Base-by-base conservation (phyloP, 2,329 filamentous ascomycete genomes). In the Penicillium corylophilum region DNA sequence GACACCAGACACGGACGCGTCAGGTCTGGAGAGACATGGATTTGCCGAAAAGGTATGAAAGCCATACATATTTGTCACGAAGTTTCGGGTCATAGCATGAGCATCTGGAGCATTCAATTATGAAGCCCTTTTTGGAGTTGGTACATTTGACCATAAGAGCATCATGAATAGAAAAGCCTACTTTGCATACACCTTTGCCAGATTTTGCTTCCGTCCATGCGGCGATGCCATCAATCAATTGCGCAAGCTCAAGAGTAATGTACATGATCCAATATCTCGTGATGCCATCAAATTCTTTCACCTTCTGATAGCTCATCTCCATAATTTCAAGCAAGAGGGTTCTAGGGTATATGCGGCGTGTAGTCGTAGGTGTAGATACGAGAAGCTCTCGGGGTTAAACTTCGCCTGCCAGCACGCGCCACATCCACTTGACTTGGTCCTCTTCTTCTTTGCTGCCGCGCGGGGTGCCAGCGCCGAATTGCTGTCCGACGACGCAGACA, bases 401-500 rank as follows among this genome's bases (percentile, higher is more conserved):
- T 40, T 68, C 65, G 13, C 67, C 67, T 15, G 65, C 64, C 51
- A 75, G 54, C 42, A 71, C 64, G 46, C 63, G 65, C 73, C 73
- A 75, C 62, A 75, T 66, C 56, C 64, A 68, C 55, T 72, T 70
- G 26, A 63, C 66, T 59, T 74, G 71, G 15, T 68, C 62, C 40
- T 74, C 67, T 42, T 72, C 70, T 40, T 71, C 71, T 53, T 69
- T 66, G 18, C 68, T 69, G 8, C 70, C 71, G 10, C 57, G 55
- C 46, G 69, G 64, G 5, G 70, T 72, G 5, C 74, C 74, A 1
- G 73, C 74, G 36, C 72, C 71, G 55, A 72, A 78, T 16, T 71
- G 70, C 61, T 79, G 75, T 1, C 75, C 74, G 44, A 77, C 72
- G 16, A 76, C 74, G 75, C 96, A 97, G 39, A 97, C 91, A 62